These are phyloP conservation scores for Fusarium xyrophilum DNA, from an alignment of 2,329 filamentous ascomycete species.

Conservation along the genomic window DNA sequence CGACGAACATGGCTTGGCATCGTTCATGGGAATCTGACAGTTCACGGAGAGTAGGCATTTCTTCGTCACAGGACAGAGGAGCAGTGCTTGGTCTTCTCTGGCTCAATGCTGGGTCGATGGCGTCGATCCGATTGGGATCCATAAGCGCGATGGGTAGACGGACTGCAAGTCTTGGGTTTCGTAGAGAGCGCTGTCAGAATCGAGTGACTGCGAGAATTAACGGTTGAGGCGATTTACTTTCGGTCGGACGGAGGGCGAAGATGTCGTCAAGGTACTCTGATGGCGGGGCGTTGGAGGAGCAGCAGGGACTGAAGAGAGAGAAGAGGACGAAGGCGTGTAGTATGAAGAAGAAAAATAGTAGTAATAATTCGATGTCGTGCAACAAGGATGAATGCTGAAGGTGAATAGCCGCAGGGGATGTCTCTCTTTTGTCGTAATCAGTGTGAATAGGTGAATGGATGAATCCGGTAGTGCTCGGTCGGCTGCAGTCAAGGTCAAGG, in stretches of 20 bases:
- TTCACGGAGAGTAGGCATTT: constrained; percentile 1
- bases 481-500: neutral
- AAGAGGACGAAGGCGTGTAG: neutral
- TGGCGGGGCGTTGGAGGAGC: constrained; percentile 18
- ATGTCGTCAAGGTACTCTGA: constrained; percentile 12
- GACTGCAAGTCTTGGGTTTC: neutral
- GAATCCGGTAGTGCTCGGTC: neutral
- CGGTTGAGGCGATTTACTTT: constrained; percentile 10
- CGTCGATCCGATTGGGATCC: neutral
- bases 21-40: constrained; percentile 8
- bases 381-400: neutral
- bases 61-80: constrained; percentile 32
- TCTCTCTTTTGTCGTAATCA: neutral
- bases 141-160: neutral
- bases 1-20: neutral
- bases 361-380: neutral
- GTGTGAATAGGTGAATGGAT: neutral
- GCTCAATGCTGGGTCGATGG: constrained; percentile 2
- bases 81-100: constrained; percentile 25
- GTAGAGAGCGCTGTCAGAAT: neutral
- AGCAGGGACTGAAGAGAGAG: neutral
- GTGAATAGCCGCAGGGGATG: neutral
- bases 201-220: neutral
- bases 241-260: constrained; percentile 24
- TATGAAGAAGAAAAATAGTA: neutral